Evolutionary conservation across 345 rosid genomes (phyloP), one percentile per base, ranked within the genome.

Genomic region (Trapa incisa): DNA sequence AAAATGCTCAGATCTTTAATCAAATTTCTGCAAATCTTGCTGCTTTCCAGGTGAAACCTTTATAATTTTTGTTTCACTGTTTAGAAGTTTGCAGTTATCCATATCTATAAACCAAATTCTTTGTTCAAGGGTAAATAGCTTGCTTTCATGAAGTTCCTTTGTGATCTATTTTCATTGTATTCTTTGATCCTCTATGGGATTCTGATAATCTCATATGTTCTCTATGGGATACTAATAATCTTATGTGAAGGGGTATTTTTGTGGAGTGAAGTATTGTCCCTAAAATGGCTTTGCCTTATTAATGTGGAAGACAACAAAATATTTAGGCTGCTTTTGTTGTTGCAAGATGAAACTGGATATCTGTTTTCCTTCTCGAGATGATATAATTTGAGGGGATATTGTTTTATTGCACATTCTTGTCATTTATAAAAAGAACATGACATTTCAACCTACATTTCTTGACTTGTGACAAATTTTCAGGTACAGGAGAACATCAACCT

Each of bases 1-100:
- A 84, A 74, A 92, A 92, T 77, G 69, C 71, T 39, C 80, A 77
- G 61, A 71, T 74, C 54, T 71, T 89, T 12, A 66, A 41, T 61
- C 85, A 80, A 71, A 86, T 92, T 70, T 75, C 80, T 66, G 73
- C 79, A 52, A 91, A 92, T 80, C 67, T 86, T 63, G 69, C 80
- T 61, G 43, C 80, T 39, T 76, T 72, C 64, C 73, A 74, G 81
- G 98, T 88, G 67, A 83, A 73, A 42, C 47, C 63, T 57, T 41
- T 43, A 13, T 6, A 62, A 22, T 41, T n/a, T 47, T 22, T 16
- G 16, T 41, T 43, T 33, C 36, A 64, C 48, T 1, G 12, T 8
- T 39, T 64, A 38, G 5, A 54, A 4, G 5, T 35, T 32, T 58
- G 38, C 11, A 22, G 35, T 9, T 12, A 58, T 10, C 5, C 35